Percentiles rank a stretch among this genome's conserved stretches.
Conservation (phyloP, 176 grass and related monocot genomes). For the Carex kokanica region DNA sequence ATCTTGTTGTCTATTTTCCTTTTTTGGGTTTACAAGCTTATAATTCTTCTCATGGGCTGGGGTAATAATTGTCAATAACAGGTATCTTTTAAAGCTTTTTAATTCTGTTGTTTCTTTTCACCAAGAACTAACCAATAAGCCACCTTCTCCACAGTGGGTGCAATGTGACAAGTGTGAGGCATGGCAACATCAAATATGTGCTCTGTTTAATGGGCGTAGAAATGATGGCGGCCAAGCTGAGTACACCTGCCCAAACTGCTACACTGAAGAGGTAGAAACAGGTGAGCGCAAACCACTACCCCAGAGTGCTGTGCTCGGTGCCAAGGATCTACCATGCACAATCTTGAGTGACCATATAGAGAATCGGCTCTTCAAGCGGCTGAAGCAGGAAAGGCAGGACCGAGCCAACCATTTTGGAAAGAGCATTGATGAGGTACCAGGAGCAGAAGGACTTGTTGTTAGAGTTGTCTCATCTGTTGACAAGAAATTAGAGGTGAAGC, state of each 20-base stretch:
- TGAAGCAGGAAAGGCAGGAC: slow-evolving; percentile 69
- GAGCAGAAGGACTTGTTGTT: slow-evolving; percentile 87
- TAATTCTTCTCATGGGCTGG: slow-evolving; percentile 4
- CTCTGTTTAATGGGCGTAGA: slow-evolving; percentile 93
- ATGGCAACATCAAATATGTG: slow-evolving; percentile 99
- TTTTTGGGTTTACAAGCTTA: slow-evolving; percentile 20
- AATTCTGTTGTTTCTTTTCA: background rate
- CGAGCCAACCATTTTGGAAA: slow-evolving; percentile 53
- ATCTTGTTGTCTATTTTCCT: slow-evolving; percentile 12
- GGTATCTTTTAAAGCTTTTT: background rate
- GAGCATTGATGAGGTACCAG: slow-evolving; percentile 77
- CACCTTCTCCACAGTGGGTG: slow-evolving; percentile 72
- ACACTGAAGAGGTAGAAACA: slow-evolving; percentile 70
- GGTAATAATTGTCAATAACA: background rate
- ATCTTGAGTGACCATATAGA: slow-evolving; percentile 93
- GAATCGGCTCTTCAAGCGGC: slow-evolving; percentile 60
- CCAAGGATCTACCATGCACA: slow-evolving; percentile 86
- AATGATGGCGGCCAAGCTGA: slow-evolving; percentile 98
- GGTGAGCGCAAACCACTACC: slow-evolving; percentile 74
- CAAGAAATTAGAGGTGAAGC: slow-evolving; percentile 96
- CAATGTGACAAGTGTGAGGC: slow-evolving; percentile 99
- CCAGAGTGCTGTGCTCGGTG: slow-evolving; percentile 91
- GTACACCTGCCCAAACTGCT: slow-evolving; percentile 96
- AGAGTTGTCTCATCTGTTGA: slow-evolving; percentile 99
- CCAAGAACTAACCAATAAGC: background rate